Evolutionary conservation across 176 grass and related monocot genomes (phyloP), one percentile per base, ranked within the genome.

Genomic region (Panicum miliaceum): DNA sequence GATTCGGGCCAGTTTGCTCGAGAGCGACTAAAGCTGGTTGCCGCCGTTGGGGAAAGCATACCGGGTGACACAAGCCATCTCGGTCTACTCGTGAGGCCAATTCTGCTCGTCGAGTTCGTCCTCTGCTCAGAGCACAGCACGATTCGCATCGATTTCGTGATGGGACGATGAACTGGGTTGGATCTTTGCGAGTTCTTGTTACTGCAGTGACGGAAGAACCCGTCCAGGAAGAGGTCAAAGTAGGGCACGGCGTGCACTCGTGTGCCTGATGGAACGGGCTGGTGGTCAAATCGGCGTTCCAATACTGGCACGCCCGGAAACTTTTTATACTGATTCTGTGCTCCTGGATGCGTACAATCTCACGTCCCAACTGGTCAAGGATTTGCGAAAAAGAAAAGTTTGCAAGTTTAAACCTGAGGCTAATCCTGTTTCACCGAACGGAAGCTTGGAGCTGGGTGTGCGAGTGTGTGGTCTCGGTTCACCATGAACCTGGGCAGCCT

Each of bases 161-260:
- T 32, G 7, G 35, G 2, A 54, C 0, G 36, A 43, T 7, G 46
- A 26, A 18, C 6, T 37, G 56, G 27, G 5, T 6, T 46, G 12
- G 0, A 6, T 57, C 16, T 72, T 41, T 0, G 34, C 14, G 3
- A 19, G 54, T 20, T 83, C n/a, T 59, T 50, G 46, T 14, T 23
- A 22, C 73, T 16, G 27, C 18, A 8, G 8, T 16, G 15, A 3
- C 37, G 4, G 26, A 38, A 6, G 32, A 37, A 50, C 12, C 12
- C 6, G 38, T 50, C 12, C 46, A 76, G 71, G 77, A 79, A 90
- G 66, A 86, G 84, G 84, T 73, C 88, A 86, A 90, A 83, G 22
- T 13, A 8, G 64, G 64, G 63, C 81, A 15, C 11, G 70, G 71
- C 52, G 34, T 68, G 40, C 43, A 4, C 23, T 43, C 47, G 7